A percentile compares a stretch with the other conserved stretches of the same genome.
Conservation (phyloP, 768 basidiomycete genomes). For the Tricholoma bakamatsutake region DNA sequence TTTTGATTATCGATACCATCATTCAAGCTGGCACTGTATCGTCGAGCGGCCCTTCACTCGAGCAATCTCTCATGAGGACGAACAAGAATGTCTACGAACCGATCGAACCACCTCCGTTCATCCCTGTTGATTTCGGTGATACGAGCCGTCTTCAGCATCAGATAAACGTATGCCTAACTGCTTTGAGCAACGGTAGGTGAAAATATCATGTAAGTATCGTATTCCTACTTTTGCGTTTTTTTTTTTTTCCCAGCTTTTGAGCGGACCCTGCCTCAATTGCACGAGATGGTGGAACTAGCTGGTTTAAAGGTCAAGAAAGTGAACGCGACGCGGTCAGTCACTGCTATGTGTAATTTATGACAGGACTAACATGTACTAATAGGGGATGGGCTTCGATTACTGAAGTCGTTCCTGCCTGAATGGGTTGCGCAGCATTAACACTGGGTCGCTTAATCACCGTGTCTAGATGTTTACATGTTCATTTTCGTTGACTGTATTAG, state of each 20-base stretch:
- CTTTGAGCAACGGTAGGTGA: conserved; percentile 28
- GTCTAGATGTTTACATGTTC: too few relatives aligned
- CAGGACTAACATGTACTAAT: conserved; percentile 2
- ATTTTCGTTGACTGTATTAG: too few relatives aligned
- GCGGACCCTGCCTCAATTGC: conserved; percentile 29
- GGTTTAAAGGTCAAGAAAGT: conserved; percentile 33
- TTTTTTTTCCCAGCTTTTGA: conserved; percentile 28
- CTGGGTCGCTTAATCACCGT: neutral
- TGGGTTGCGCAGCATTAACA: neutral
- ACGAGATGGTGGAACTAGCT: conserved; percentile 31
- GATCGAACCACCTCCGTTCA: conserved; percentile 28
- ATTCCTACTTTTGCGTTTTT: neutral
- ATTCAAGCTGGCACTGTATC: conserved; percentile 30
- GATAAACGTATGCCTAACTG: conserved; percentile 30
- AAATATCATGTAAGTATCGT: neutral
- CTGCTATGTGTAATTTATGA: neutral
- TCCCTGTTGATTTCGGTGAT: conserved; percentile 34
- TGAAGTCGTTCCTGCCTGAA: conserved; percentile 26
- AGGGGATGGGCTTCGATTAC: conserved; percentile 35
- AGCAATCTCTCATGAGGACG: conserved; percentile 22
- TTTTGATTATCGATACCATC: conserved; percentile 32
- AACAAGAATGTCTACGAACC: conserved; percentile 26
- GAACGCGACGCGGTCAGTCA: conserved; percentile 29
- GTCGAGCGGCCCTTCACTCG: conserved; percentile 19
- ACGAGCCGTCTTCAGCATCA: conserved; percentile 31